phyloP scores from a whole-genome alignment of 805 yeast genomes.

The Yueomyces sinensis region DNA sequence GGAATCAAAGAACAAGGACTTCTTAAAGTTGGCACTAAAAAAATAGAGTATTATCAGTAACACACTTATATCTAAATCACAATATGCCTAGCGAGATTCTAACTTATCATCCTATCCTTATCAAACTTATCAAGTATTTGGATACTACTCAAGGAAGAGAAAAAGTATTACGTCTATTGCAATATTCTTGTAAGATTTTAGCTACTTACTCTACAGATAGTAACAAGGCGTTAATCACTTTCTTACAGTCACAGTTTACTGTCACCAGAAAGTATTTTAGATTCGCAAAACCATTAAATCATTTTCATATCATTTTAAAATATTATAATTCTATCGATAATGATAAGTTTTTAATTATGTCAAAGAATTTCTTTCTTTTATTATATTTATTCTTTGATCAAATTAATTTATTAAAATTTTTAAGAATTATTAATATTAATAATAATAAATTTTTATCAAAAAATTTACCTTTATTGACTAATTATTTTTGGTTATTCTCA shows the following conservation, averaged over 20 bases:
- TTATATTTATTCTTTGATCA: constrained; percentile 56
- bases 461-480: constrained; percentile 42
- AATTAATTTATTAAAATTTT: constrained; percentile 34
- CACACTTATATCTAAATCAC: no score
- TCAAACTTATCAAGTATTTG: constrained; percentile 46
- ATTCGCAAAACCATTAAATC: constrained; percentile 67
- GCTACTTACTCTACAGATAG: background rate
- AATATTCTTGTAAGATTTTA: constrained; percentile 60
- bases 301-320: constrained; percentile 40
- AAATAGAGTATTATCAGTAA: no score
- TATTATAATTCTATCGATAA: background rate
- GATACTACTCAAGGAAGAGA: constrained; percentile 69
- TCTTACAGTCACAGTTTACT: constrained; percentile 49
- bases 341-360: constrained; percentile 48
- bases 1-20: no score
- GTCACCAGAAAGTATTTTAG: constrained; percentile 74
- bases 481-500: constrained; percentile 68
- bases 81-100: constrained; percentile 55
- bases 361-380: no score
- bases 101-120: constrained; percentile 60
- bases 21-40: no score
- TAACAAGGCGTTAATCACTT: constrained; percentile 36
- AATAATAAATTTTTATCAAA: constrained; percentile 34
- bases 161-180: constrained; percentile 64
- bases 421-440: constrained; percentile 31